Evolutionary conservation across 805 yeast species (phyloP), one percentile per base, ranked within the genome.

Genomic region (Suhomyces faveliae): DNA sequence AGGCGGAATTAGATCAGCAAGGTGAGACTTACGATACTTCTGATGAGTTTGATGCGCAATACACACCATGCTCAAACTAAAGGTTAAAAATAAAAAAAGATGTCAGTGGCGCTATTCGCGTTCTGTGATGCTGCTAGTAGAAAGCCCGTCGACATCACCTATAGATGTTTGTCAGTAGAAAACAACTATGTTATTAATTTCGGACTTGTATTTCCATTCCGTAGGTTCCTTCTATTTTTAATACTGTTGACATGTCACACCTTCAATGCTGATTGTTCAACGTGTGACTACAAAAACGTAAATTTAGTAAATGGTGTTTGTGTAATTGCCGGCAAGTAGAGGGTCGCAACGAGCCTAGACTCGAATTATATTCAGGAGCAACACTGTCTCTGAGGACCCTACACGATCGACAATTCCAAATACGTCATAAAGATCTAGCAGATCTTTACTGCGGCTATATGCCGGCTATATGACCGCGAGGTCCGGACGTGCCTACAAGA

Each of bases 1-100:
- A 60, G 35, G 57, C 45, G 37, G 10, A 25, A 7, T 27, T 20
- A n/a, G 35, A 24, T 12, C 35, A 38, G 10, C 15, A 33, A 11
- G 35, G 23, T 12, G 38, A 46, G 6, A 15, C 42, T 8, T 48
- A 41, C 12, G 45, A 48, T 21, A 20, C 46, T 27, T 17, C 23
- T 9, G 8, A 17, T 33, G 37, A 17, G 21, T 33, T 15, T 9
- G 37, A 33, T 17, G 10, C n/a, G 10, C 37, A 33, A 15, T 33
- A 15, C 21, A 12, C 4, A 33, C 37, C 37, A 33, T 33, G 37
- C 21, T 33, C 19, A 33, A 15, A 20, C 12, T 27, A 11, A n/a
- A 27, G 15, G n/a, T n/a, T n/a, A n/a, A n/a, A n/a, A n/a, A n/a
- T n/a, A n/a, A n/a, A 13, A 12, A 25, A 9, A 12, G 5, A 4